Conservation (phyloP, 257 asterid genomes). For the Verbascum thapsus region DNA sequence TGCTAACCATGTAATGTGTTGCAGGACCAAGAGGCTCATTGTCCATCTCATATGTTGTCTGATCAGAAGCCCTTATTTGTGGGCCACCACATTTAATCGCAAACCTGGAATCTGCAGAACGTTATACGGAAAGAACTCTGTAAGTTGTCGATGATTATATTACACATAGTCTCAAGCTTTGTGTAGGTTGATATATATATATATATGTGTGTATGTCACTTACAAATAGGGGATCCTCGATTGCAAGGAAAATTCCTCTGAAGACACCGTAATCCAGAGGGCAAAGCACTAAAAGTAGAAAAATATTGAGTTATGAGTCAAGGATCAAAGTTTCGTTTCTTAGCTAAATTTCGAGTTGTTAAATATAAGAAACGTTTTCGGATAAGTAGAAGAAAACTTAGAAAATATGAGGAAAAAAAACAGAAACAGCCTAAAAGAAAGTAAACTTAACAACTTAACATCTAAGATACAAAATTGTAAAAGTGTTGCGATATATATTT, state of each 20-base stretch:
- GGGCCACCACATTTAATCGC: not conserved
- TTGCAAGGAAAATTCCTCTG: slow-evolving; percentile 75
- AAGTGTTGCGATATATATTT: too few species aligned
- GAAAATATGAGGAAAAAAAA: too few species aligned
- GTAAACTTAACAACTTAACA: too few species aligned
- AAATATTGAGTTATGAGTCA: slow-evolving; percentile 15
- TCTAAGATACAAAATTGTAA: too few species aligned
- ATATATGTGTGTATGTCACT: slow-evolving; percentile 29
- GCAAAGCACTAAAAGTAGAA: slow-evolving; percentile 48
- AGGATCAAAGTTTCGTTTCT: too few species aligned
- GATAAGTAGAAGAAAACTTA: too few species aligned
- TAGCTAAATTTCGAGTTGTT: too few species aligned
- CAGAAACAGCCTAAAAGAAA: too few species aligned
- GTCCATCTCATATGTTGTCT: slow-evolving; percentile 35
- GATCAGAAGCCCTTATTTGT: not conserved
- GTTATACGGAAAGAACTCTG: too few species aligned
- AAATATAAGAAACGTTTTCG: too few species aligned
- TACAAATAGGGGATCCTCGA: slow-evolving; percentile 58
- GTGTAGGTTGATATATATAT: not conserved
- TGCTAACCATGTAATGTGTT: slow-evolving; percentile 34
- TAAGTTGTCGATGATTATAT: too few species aligned
- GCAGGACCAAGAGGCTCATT: slow-evolving; percentile 71
- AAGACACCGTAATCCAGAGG: slow-evolving; percentile 69
- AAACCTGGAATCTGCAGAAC: not conserved
- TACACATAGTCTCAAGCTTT: too few species aligned